These are phyloP conservation scores for Aspergillus luchuensis DNA, from an alignment of 2,329 filamentous ascomycete genomes.

Conservation along the genomic window DNA sequence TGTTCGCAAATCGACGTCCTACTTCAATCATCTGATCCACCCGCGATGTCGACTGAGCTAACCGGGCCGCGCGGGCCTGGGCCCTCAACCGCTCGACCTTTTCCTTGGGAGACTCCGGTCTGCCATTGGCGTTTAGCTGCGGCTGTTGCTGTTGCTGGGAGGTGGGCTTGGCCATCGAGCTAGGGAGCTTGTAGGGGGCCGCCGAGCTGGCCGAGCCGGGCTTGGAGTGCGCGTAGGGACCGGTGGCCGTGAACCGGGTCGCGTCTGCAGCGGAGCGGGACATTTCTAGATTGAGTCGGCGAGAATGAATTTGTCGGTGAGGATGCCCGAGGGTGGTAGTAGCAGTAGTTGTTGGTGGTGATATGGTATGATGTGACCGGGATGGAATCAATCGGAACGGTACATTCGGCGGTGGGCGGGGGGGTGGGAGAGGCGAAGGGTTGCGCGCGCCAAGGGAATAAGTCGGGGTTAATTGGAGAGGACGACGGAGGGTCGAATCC, in stretches of 20 bases:
- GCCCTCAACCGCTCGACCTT: conserved; percentile 69
- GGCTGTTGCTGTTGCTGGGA: conserved; percentile 15
- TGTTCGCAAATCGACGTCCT: conserved; percentile 61
- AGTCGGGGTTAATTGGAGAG: no score
- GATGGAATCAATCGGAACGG: background rate
- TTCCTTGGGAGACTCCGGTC: conserved; percentile 66
- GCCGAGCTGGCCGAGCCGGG: conserved; percentile 24
- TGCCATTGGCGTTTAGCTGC: conserved; percentile 28
- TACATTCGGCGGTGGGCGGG: background rate
- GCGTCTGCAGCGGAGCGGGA: conserved; percentile 52
- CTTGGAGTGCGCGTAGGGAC: conserved; percentile 51
- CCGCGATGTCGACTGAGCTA: conserved; percentile 58
- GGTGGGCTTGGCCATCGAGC: conserved; percentile 25
- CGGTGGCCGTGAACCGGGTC: conserved; percentile 55
- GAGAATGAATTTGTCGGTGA: background rate
- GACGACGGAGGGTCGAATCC: no score
- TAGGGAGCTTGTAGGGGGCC: conserved; percentile 37
- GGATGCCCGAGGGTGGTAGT: background rate
- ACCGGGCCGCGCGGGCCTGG: conserved; percentile 67
- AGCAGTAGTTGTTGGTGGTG: background rate
- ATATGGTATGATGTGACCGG: background rate
- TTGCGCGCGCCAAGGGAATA: background rate
- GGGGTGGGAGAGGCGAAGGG: background rate
- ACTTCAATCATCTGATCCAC: conserved; percentile 58
- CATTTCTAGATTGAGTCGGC: conserved; percentile 34